Percentiles rank a stretch among this genome's conserved stretches.
Conservation (phyloP, 108 stramenopile species). For the Skeletonema menzelii region DNA sequence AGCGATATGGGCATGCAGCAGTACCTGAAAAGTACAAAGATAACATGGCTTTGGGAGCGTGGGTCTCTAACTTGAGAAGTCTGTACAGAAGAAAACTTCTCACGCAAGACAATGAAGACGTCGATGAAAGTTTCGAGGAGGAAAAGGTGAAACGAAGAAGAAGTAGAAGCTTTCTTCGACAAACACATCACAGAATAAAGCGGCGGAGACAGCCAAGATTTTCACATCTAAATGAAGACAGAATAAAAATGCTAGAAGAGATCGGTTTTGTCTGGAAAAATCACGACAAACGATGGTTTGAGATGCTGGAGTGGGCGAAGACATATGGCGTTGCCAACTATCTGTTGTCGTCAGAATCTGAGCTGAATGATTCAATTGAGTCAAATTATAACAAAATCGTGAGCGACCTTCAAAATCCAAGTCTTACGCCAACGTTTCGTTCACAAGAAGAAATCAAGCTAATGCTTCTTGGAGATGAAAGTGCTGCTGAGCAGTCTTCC, state of each 20-base stretch:
- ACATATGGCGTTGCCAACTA: slow-evolving; percentile 38
- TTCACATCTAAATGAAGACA: slow-evolving; percentile 39
- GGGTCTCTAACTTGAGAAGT: slow-evolving; percentile 47
- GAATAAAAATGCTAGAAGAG: slow-evolving; percentile 33
- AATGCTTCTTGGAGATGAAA: slow-evolving; percentile 29
- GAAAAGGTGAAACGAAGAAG: slow-evolving; percentile 11
- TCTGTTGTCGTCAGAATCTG: slow-evolving; percentile 8
- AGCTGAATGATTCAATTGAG: not conserved
- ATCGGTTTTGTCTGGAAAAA: slow-evolving; percentile 43
- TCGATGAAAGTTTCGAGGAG: not conserved
- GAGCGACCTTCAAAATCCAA: slow-evolving; percentile 33
- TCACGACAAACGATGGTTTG: slow-evolving; percentile 43
- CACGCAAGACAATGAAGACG: not conserved
- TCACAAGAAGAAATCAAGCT: slow-evolving; percentile 38
- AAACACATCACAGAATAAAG: slow-evolving; percentile 3
- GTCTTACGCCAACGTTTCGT: slow-evolving; percentile 32
- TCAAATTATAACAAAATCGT: slow-evolving; percentile 36
- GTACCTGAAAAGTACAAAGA: slow-evolving; percentile 46
- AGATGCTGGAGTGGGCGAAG: slow-evolving; percentile 51
- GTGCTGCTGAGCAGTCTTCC: slow-evolving; percentile 10
- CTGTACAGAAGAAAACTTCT: slow-evolving; percentile 27
- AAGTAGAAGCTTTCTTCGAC: slow-evolving; percentile 6
- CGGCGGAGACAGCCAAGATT: slow-evolving; percentile 25
- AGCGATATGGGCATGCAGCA: slow-evolving; percentile 38
- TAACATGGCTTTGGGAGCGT: slow-evolving; percentile 40